Conservation (phyloP, 2,329 filamentous ascomycete species). For the Fonsecaea monophora region DNA sequence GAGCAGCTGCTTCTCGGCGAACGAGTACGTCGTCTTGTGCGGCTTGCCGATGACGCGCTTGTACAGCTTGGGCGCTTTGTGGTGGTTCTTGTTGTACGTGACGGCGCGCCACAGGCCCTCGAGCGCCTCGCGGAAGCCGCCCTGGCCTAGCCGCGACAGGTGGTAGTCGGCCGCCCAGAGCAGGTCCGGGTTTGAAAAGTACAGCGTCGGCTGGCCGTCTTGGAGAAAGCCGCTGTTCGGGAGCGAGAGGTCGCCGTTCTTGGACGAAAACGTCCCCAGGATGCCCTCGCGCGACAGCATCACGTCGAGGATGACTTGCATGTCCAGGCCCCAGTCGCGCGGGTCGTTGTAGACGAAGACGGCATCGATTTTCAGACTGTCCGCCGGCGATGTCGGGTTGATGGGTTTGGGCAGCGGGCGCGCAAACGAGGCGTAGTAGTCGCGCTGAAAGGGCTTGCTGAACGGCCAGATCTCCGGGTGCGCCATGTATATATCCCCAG, state of each 20-base stretch:
- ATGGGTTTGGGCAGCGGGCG: conserved; percentile 47
- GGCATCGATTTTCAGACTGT: conserved; percentile 79
- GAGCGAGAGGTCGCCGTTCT: conserved; percentile 70
- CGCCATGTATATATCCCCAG: conserved; percentile 78
- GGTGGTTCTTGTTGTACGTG: conserved; percentile 55
- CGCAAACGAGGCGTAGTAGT: conserved; percentile 61
- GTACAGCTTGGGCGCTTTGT: conserved; percentile 26
- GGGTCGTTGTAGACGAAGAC: conserved; percentile 96
- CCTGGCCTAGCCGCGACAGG: conserved; percentile 86
- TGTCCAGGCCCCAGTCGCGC: conserved; percentile 92
- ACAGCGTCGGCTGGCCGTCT: conserved; percentile 79
- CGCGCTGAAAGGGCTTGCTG: conserved; percentile 67
- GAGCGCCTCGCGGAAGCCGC: conserved; percentile 83
- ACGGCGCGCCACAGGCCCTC: conserved; percentile 78
- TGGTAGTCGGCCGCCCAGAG: conserved; percentile 87
- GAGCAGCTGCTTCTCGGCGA: conserved; percentile 76
- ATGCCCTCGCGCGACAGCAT: conserved; percentile 79
- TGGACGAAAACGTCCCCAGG: conserved; percentile 77
- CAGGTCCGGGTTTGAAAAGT: conserved; percentile 89
- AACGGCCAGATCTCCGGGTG: conserved; percentile 85
- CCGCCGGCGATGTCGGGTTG: conserved; percentile 49
- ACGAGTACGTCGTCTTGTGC: conserved; percentile 76
- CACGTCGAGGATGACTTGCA: conserved; percentile 82
- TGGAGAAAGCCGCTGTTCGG: conserved; percentile 80
- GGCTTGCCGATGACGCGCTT: conserved; percentile 80